These are phyloP conservation scores for Brassica carinata DNA, from an alignment of 345 rosid genomes.

Conservation along the genomic window DNA sequence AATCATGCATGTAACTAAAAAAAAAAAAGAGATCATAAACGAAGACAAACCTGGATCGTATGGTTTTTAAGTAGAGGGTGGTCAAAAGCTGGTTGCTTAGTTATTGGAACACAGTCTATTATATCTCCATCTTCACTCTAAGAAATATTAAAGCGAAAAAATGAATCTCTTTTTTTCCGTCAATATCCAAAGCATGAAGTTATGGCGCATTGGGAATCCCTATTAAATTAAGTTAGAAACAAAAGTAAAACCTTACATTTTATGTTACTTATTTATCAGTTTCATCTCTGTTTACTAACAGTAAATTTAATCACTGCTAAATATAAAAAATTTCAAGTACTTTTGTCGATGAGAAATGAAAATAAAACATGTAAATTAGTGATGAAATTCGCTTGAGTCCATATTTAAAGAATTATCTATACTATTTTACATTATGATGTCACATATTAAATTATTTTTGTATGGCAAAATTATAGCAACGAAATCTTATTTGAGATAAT, in stretches of 20 bases:
- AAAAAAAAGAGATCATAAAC: not conserved
- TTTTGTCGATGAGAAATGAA: not conserved
- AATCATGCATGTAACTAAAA: not conserved
- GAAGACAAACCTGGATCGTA: conserved; percentile 29
- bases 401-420: not conserved
- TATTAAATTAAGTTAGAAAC: not conserved
- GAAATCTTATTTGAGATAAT: not conserved
- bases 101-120: not conserved
- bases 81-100: conserved; percentile 40
- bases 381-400: not conserved
- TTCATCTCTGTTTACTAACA: not conserved
- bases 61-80: conserved; percentile 46
- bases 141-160: not conserved
- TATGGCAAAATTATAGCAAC: not conserved
- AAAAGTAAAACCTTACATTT: not conserved
- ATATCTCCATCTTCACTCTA: conserved; percentile 1
- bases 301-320: not conserved
- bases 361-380: not conserved
- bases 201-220: not conserved
- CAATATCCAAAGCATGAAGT: not conserved
- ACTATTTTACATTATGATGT: not conserved
- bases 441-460: not conserved
- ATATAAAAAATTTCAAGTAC: not conserved
- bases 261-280: not conserved
- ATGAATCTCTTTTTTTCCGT: not conserved